A percentile compares a stretch with the other conserved stretches of the same genome.
Conservation (phyloP, 2,329 filamentous ascomycete species). For the Pezizomycotina sp. region DNA sequence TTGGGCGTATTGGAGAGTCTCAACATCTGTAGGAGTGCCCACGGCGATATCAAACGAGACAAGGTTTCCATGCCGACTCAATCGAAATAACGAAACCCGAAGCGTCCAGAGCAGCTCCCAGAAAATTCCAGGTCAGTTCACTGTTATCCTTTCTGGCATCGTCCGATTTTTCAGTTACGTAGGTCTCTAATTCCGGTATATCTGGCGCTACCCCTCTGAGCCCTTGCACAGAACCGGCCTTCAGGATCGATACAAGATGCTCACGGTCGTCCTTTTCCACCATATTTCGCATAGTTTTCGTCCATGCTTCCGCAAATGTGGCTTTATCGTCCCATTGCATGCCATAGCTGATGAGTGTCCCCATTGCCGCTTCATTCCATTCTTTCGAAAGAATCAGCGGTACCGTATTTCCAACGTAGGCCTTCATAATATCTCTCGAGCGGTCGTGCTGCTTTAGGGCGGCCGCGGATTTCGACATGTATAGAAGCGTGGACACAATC, state of each 20-base stretch:
- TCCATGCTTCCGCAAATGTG: no score
- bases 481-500: no score
- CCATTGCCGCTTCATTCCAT: slow-evolving; percentile 13
- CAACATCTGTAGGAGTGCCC: slow-evolving; percentile 9
- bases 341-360: slow-evolving; percentile 12
- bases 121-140: slow-evolving; percentile 10
- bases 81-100: not conserved
- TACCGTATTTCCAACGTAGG: no score
- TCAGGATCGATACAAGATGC: no score
- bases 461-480: no score
- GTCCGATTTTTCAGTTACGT: slow-evolving; percentile 16
- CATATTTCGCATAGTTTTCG: no score
- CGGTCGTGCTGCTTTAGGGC: no score
- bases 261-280: no score
- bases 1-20: no score
- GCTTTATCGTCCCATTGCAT: no score
- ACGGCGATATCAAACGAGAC: slow-evolving; percentile 6
- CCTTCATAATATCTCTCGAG: no score
- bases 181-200: slow-evolving; percentile 13
- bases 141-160: slow-evolving; percentile 11
- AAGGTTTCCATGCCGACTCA: not conserved
- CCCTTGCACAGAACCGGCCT: slow-evolving; percentile 1
- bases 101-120: slow-evolving; percentile 13
- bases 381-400: slow-evolving; percentile 5
- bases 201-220: slow-evolving; percentile 6